Evolutionary conservation across 306 rosid species (phyloP).

Genomic region (Amphicarpaea edgeworthii): DNA sequence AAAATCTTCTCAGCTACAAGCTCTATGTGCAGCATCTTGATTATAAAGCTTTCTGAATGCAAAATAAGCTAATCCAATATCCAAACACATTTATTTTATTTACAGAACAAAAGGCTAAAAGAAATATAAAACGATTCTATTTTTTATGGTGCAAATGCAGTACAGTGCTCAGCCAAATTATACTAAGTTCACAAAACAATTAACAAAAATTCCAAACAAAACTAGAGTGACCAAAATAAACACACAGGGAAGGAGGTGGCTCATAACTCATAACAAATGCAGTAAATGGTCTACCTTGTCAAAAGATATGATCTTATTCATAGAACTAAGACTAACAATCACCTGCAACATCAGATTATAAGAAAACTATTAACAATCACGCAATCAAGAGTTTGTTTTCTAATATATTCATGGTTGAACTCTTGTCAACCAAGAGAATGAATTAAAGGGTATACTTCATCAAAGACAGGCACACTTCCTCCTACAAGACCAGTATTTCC

Average conservation of each 20-base stretch:
- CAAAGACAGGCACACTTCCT: slow-evolving; percentile 97
- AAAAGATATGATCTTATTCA: slow-evolving; percentile 79
- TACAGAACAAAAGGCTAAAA: background rate
- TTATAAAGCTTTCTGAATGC: slow-evolving; percentile 11
- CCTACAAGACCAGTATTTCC: slow-evolving; percentile 99
- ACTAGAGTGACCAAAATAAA: slow-evolving; percentile 8
- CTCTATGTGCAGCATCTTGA: slow-evolving; percentile 9
- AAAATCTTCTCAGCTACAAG: slow-evolving; percentile 24
- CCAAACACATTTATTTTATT: background rate
- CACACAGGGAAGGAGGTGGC: slow-evolving; percentile 6
- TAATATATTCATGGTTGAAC: background rate
- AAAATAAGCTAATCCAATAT: slow-evolving; percentile 36
- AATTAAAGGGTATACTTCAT: slow-evolving; percentile 66
- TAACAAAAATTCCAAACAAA: slow-evolving; percentile 25
- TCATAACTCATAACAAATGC: slow-evolving; percentile 35
- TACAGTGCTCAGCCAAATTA: background rate
- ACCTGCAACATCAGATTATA: slow-evolving; percentile 73
- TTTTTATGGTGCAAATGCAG: background rate
- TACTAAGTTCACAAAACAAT: slow-evolving; percentile 12
- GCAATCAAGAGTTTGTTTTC: background rate
- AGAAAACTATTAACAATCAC: slow-evolving; percentile 35
- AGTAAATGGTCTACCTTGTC: slow-evolving; percentile 73
- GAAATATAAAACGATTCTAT: background rate
- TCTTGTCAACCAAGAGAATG: slow-evolving; percentile 30
- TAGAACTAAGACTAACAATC: slow-evolving; percentile 73